Conservation (phyloP, 805 yeast species). For the Candida maris region DNA sequence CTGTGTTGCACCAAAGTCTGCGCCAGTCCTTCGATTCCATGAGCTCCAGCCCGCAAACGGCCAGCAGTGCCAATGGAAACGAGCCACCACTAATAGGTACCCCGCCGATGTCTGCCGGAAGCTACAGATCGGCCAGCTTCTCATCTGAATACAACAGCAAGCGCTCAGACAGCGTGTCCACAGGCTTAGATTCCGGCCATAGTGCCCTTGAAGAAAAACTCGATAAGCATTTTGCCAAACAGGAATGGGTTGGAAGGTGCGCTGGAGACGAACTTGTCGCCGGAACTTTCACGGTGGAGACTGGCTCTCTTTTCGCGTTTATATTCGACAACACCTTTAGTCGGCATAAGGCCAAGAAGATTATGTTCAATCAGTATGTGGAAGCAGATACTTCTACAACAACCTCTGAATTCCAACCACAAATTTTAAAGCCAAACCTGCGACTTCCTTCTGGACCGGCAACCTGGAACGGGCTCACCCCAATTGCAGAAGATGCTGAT, state of each 20-base stretch:
- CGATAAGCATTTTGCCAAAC: constrained; percentile 45
- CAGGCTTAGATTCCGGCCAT: constrained; percentile 31
- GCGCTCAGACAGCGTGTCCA: constrained; percentile 25
- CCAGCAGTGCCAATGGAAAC: constrained; percentile 1
- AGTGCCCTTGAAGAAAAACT: constrained; percentile 52
- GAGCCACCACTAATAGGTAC: neutral
- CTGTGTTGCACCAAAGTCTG: constrained; percentile 15
- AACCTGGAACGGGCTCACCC: constrained; percentile 7
- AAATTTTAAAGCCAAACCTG: neutral
- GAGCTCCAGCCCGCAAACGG: constrained; percentile 6
- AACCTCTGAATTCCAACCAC: neutral
- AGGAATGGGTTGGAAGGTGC: constrained; percentile 54
- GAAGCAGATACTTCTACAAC: constrained; percentile 6
- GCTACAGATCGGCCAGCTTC: neutral
- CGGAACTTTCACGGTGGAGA: constrained; percentile 55
- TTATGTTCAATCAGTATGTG: constrained; percentile 57
- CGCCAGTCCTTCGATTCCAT: constrained; percentile 22
- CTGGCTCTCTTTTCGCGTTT: constrained; percentile 77
- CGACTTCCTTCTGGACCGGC: constrained; percentile 2
- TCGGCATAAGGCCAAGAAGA: constrained; percentile 76
- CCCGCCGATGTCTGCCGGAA: neutral
- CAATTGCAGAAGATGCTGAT: constrained; percentile 9
- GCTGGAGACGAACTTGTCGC: constrained; percentile 57
- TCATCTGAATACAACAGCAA: constrained; percentile 7
- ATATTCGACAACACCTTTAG: constrained; percentile 91